phyloP scores from a whole-genome alignment of 805 yeast species.

The Sugiyamaella qingdaonensis region DNA sequence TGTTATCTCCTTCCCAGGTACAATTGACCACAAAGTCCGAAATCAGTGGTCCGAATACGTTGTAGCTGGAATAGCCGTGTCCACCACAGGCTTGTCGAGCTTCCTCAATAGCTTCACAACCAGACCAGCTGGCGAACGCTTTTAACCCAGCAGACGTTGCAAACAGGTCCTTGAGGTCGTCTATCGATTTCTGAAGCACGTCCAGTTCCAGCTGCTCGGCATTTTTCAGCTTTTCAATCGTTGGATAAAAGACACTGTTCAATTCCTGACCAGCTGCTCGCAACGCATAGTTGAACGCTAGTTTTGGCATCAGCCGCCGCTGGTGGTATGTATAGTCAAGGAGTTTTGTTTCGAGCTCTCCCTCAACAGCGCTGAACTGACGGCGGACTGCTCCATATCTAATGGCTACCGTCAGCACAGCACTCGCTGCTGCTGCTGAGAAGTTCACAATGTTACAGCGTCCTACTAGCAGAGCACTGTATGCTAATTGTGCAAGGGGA shows the following conservation, averaged over 20 bases:
- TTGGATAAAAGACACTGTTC: conserved; percentile 37
- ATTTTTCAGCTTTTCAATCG: conserved; percentile 39
- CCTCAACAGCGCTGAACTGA: conserved; percentile 60
- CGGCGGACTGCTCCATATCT: conserved; percentile 88
- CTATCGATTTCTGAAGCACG: conserved; percentile 42
- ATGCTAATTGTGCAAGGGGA: conserved; percentile 83
- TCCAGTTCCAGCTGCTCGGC: conserved; percentile 42
- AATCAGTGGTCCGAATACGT: conserved; percentile 85
- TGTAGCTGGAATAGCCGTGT: conserved; percentile 90
- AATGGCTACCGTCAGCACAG: conserved; percentile 77
- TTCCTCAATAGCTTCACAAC: conserved; percentile 77
- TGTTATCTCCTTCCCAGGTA: conserved; percentile 98
- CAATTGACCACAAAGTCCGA: conserved; percentile 97
- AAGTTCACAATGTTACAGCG: conserved; percentile 88
- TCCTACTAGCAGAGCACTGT: conserved; percentile 83
- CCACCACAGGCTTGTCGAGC: conserved; percentile 95
- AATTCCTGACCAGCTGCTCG: conserved; percentile 65
- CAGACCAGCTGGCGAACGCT: conserved; percentile 85
- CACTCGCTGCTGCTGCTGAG: conserved; percentile 73
- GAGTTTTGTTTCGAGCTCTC: conserved; percentile 60
- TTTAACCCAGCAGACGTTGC: conserved; percentile 83
- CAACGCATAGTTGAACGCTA: conserved; percentile 74
- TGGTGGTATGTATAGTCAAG: conserved; percentile 88
- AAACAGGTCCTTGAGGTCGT: conserved; percentile 69
- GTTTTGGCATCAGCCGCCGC: conserved; percentile 77